These are phyloP conservation scores for Nymphaea colorata DNA, from an alignment of 164 flowering plant species.

Conservation along the genomic window DNA sequence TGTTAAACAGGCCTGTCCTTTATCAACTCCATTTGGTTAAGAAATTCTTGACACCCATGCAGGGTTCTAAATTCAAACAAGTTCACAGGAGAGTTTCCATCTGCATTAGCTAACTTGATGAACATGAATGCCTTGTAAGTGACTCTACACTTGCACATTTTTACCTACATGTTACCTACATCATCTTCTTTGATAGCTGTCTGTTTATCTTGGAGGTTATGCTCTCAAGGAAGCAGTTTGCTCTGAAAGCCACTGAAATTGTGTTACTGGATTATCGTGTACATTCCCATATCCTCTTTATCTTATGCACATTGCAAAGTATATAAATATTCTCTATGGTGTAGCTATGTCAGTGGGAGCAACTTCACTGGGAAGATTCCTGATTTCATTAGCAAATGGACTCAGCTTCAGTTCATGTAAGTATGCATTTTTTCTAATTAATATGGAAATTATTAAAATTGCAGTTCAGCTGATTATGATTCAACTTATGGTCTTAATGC, in stretches of 20 bases:
- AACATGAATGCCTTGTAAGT: constrained; percentile 60
- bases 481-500: too few species aligned
- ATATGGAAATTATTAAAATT: too few species aligned
- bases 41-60: not conserved
- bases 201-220: too few species aligned
- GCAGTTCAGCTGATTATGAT: too few species aligned
- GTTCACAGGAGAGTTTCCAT: constrained; percentile 56
- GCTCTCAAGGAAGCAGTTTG: too few species aligned
- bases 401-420: constrained; percentile 37
- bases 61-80: constrained; percentile 56
- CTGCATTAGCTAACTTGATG: constrained; percentile 31
- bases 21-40: too few species aligned
- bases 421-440: constrained; percentile 7
- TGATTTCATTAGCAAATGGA: constrained; percentile 66
- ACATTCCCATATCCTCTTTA: not conserved
- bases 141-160: not conserved
- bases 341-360: constrained; percentile 70
- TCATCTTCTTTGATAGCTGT: too few species aligned
- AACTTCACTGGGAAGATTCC: constrained; percentile 58
- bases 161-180: not conserved
- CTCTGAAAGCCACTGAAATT: too few species aligned
- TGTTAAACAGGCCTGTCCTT: too few species aligned
- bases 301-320: not conserved
- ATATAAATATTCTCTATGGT: constrained; percentile 6
- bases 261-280: not conserved